Percentiles rank a stretch among this genome's conserved stretches.
Evolutionary conservation across 169 alveolate species (phyloP).

Genomic region (Plasmodium coatneyi): DNA sequence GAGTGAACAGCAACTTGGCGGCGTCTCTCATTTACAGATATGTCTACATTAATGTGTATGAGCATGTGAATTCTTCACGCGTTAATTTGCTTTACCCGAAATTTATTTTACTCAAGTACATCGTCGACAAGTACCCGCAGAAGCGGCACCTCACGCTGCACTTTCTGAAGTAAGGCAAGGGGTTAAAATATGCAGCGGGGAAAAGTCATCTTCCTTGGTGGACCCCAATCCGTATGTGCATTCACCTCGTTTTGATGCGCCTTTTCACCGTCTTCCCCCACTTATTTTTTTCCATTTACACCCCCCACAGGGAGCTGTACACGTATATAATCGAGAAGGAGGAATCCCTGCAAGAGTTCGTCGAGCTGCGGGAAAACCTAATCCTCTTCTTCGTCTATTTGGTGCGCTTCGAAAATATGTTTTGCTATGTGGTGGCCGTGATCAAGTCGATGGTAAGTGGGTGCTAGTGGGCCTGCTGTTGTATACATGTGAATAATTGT

Average conservation of each 20-base stretch:
- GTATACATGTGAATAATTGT: not conserved
- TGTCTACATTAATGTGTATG: conserved; percentile 36
- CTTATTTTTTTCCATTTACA: not conserved
- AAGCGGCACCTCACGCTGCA: conserved; percentile 41
- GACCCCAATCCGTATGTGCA: not conserved
- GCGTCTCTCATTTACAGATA: conserved; percentile 70
- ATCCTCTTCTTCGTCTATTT: conserved; percentile 52
- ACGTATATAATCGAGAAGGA: conserved; percentile 58
- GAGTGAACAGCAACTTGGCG: conserved; percentile 49
- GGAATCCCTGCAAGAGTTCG: conserved; percentile 50
- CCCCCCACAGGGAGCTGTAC: conserved; percentile 40
- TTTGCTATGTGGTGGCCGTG: conserved; percentile 42
- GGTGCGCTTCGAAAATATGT: conserved; percentile 68
- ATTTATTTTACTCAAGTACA: conserved; percentile 47
- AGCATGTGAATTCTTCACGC: conserved; percentile 9
- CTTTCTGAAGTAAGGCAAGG: conserved; percentile 49
- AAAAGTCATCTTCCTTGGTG: not conserved
- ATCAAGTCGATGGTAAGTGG: conserved; percentile 70
- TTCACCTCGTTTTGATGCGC: not conserved
- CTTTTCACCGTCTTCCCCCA: not conserved
- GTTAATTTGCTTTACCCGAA: conserved; percentile 55
- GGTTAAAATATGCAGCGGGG: not conserved
- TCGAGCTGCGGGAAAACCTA: conserved; percentile 48
- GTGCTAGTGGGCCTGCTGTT: not conserved
- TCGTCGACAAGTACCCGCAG: conserved; percentile 71